phyloP scores from a whole-genome alignment of 2,329 filamentous ascomycete species.

The Calonectria pteridis region DNA sequence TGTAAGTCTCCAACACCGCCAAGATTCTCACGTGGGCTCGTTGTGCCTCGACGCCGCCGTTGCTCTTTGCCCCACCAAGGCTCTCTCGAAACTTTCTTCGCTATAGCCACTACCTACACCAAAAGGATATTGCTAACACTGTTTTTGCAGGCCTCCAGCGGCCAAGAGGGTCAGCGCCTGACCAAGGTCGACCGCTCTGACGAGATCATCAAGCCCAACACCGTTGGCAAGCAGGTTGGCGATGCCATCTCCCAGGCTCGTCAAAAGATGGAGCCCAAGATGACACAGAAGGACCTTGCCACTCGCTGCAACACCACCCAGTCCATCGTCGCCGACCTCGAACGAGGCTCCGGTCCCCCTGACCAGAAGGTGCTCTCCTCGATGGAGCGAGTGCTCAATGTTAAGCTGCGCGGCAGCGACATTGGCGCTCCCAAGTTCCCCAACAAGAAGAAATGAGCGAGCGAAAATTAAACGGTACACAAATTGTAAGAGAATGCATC shows the following conservation, averaged over 20 bases:
- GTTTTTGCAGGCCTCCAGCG: slow-evolving; percentile 38
- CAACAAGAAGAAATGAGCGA: slow-evolving; percentile 71
- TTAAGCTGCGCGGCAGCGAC: slow-evolving; percentile 87
- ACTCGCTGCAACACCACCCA: slow-evolving; percentile 91
- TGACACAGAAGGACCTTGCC: slow-evolving; percentile 92
- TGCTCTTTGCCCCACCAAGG: slow-evolving; percentile 8
- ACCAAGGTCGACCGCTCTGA: slow-evolving; percentile 98
- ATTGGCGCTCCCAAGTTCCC: slow-evolving; percentile 88
- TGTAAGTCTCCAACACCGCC: slow-evolving; percentile 42
- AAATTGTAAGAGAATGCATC: slow-evolving; percentile 39
- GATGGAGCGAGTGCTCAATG: slow-evolving; percentile 88
- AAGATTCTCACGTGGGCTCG: slow-evolving; percentile 7
- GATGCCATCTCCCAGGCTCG: slow-evolving; percentile 86
- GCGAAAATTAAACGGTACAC: slow-evolving; percentile 16
- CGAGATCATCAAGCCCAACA: slow-evolving; percentile 98
- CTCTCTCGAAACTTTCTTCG: not conserved
- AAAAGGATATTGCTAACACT: slow-evolving; percentile 31
- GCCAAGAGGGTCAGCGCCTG: slow-evolving; percentile 87
- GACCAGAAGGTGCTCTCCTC: slow-evolving; percentile 85
- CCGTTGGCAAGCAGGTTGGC: slow-evolving; percentile 83
- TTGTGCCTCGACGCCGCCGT: not conserved
- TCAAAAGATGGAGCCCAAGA: slow-evolving; percentile 87
- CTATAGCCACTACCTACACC: not conserved
- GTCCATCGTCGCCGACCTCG: slow-evolving; percentile 84
- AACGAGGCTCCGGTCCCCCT: slow-evolving; percentile 81